Evolutionary conservation across 495 filamentous ascomycete species (phyloP), one percentile per base, ranked within the genome.

Genomic region (Usnea hakonensis): DNA sequence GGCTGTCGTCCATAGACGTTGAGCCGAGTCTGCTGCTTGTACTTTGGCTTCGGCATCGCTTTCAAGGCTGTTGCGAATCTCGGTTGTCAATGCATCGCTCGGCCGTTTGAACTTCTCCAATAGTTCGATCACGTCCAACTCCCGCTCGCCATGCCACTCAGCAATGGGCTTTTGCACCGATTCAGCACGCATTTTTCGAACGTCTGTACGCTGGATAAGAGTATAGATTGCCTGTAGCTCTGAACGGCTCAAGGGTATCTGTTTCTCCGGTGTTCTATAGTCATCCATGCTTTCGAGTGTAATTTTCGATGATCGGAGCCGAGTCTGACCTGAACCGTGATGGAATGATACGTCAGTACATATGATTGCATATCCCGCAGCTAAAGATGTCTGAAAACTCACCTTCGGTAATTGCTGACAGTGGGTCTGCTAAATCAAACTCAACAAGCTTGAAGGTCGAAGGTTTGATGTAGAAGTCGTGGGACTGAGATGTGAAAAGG

Each of bases 181-280:
- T 21, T 46, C 43, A 26, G 43, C 43, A 3, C 43, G 43, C 43
- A 46, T 23, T 1, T 23, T n/a, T 23, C 2, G 14, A 23, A 46
- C n/a, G 8, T 46, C 43, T 46, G n/a, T 11, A 23, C 43, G 43
- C 43, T 46, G 43, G 21, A 46, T 21, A 46, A 46, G 43, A 23
- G 43, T 46, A 13, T 46, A 46, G n/a, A 46, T 55, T 17, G 53
- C 53, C 3, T 56, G 33, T 28, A 56, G 54, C 54, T 35, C 54
- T 37, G n/a, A 21, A 56, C 37, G 37, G 37, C 33, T 56, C 37
- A 36, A 37, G 54, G n/a, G 19, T 35, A 56, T 36, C n/a, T 56
- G 17, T n/a, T 35, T 19, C 14, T 14, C 53, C 11, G 32, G 17
- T 35, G 32, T 55, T 55, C 5, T 14, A 17, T 56, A 40, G 17